Evolutionary conservation across 371 early-diverging fungal genomes (phyloP), one percentile per base, ranked within the genome.

Genomic region (Apophysomyces elegans): DNA sequence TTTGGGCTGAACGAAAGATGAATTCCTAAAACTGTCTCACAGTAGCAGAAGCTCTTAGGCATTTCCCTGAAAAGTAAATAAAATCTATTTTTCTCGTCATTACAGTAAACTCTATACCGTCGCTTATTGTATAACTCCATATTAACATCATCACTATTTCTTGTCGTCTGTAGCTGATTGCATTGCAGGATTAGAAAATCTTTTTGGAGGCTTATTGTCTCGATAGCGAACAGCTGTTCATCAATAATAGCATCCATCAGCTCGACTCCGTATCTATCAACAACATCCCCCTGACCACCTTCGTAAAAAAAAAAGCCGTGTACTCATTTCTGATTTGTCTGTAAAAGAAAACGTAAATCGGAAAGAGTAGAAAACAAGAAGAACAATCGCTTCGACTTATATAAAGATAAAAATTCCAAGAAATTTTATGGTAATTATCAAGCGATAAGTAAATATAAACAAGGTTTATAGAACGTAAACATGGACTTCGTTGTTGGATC

Each of bases 161-260:
- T 13, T 41, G 8, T 41, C 41, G 4, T 41, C 41, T 11, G 41
- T 11, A 41, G 8, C 13, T 5, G 41, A 5, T 11, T 41, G 41
- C 41, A 41, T 41, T 5, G 13, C 41, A 41, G 8, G 41, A 41
- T 50, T 21, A 56, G 56, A 41, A 35, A 45, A 37, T 58, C 64
- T 64, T 64, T 64, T 43, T 21, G 64, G 46, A 45, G 57, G 64
- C 57, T 64, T 64, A 64, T 41, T 41, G 6, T 41, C 5, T 41
- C 5, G 41, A 41, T 41, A 41, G 6, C 60, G 18, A 16, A 65
- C 35, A 61, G 35, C 66, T 65, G 54, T 58, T 62, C 62, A 46
- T 67, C 59, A 67, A 59, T 36, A 67, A 67, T 59, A 67, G 61
- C 47, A 62, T 62, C 59, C 50, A 67, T 67, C 39, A 62, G 67